Evolutionary conservation across 1,139 yeast species (phyloP).

Genomic region (Yarrowia galli): DNA sequence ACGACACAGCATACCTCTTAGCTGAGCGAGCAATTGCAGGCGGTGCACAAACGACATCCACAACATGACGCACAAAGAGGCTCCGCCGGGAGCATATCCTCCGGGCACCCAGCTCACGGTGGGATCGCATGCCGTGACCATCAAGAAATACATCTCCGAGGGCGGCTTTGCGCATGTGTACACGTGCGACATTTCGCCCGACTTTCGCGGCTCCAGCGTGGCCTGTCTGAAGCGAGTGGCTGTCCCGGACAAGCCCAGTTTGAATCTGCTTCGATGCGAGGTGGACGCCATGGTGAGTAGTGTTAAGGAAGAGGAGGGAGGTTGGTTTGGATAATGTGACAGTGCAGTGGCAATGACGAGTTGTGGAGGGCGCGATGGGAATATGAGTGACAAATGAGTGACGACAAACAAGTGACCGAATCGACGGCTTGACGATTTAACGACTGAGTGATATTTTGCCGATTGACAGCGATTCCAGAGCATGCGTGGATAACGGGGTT

Average conservation of each 20-base stretch:
- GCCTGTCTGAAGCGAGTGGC: conserved; percentile 77
- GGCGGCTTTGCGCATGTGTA: conserved; percentile 87
- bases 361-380: too few relatives aligned
- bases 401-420: too few relatives aligned
- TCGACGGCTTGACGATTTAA: too few relatives aligned
- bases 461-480: too few relatives aligned
- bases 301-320: not conserved
- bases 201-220: conserved; percentile 46
- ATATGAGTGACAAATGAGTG: too few relatives aligned
- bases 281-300: conserved; percentile 70
- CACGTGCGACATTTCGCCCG: conserved; percentile 59
- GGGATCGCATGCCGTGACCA: conserved; percentile 66
- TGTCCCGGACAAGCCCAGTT: conserved; percentile 74
- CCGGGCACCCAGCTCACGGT: conserved; percentile 74
- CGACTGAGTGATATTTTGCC: too few relatives aligned
- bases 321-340: too few relatives aligned
- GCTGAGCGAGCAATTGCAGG: conserved; percentile 38
- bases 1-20: conserved; percentile 24
- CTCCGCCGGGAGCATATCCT: conserved; percentile 60
- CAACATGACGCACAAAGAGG: conserved; percentile 41
- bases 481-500: too few relatives aligned
- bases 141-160: conserved; percentile 67
- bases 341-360: not conserved
- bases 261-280: conserved; percentile 72
- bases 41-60: conserved; percentile 16